Conservation (phyloP, 345 rosid genomes). For the Arabidopsis arenosa region DNA sequence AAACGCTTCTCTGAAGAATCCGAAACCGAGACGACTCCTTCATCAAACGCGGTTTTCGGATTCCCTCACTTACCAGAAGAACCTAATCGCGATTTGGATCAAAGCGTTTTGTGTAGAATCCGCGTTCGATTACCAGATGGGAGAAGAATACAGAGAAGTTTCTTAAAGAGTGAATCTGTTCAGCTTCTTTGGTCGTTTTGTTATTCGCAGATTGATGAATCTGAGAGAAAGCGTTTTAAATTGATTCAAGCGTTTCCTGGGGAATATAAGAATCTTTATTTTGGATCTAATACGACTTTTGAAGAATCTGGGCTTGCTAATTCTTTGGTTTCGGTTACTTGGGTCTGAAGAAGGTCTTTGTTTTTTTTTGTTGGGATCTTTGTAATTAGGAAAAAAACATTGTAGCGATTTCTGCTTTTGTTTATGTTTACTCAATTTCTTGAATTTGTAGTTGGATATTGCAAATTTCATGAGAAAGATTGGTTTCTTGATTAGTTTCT, state of each 20-base stretch:
- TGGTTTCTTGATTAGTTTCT: not conserved
- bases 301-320: constrained; percentile 83
- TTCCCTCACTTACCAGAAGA: constrained; percentile 82
- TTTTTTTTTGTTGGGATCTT: not conserved
- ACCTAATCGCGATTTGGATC: constrained; percentile 68
- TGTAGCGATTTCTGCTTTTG: not conserved
- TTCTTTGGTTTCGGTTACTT: constrained; percentile 73
- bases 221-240: constrained; percentile 60
- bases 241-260: constrained; percentile 83
- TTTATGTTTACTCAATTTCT: not conserved
- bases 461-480: not conserved
- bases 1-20: constrained; percentile 9
- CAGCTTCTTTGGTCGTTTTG: constrained; percentile 96
- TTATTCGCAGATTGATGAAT: constrained; percentile 60
- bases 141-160: constrained; percentile 75
- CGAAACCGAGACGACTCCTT: not conserved
- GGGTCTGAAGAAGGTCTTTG: constrained; percentile 51
- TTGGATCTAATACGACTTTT: constrained; percentile 60
- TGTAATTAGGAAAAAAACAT: not conserved
- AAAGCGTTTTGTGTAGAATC: constrained; percentile 71
- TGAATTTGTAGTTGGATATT: not conserved
- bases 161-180: constrained; percentile 63
- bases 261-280: constrained; percentile 64
- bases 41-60: constrained; percentile 45
- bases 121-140: constrained; percentile 94